These are phyloP conservation scores for Glomus cerebriforme DNA, from an alignment of 192 early-diverging fungal genomes.

Conservation along the genomic window DNA sequence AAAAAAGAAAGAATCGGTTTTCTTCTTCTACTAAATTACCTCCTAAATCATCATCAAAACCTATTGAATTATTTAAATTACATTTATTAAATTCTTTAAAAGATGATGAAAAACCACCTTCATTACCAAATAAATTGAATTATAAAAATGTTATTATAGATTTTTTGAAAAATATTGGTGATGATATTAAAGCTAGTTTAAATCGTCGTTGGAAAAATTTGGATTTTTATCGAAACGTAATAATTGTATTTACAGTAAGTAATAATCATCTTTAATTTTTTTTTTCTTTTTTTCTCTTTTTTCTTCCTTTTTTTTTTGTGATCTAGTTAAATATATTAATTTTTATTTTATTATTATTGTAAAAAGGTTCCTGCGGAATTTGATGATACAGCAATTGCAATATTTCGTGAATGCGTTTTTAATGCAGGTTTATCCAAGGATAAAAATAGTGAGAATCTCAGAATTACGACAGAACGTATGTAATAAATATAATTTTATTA, in stretches of 20 bases:
- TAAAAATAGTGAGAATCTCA: neutral
- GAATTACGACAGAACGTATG: constrained; percentile 1
- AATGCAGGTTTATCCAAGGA: neutral
- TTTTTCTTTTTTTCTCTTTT: too few species aligned
- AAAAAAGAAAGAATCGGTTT: neutral
- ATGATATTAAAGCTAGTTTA: neutral
- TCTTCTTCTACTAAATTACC: neutral
- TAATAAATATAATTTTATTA: too few species aligned
- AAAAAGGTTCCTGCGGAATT: neutral
- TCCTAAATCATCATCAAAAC: neutral
- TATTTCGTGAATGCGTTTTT: constrained; percentile 13
- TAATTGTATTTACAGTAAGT: neutral
- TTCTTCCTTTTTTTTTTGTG: too few species aligned
- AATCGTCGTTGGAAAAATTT: neutral
- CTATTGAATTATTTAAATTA: constrained; percentile 20
- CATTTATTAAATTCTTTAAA: neutral
- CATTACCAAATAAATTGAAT: neutral
- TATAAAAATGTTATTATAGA: constrained; percentile 3
- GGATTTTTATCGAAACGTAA: neutral
- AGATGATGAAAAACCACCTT: constrained; percentile 1
- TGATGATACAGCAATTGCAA: neutral
- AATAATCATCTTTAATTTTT: neutral
- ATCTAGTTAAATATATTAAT: too few species aligned
- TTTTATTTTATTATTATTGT: neutral
- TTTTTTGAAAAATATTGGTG: neutral